Conservation (phyloP, 2,329 filamentous ascomycete genomes). For the Xylariomycetidae sp. region DNA sequence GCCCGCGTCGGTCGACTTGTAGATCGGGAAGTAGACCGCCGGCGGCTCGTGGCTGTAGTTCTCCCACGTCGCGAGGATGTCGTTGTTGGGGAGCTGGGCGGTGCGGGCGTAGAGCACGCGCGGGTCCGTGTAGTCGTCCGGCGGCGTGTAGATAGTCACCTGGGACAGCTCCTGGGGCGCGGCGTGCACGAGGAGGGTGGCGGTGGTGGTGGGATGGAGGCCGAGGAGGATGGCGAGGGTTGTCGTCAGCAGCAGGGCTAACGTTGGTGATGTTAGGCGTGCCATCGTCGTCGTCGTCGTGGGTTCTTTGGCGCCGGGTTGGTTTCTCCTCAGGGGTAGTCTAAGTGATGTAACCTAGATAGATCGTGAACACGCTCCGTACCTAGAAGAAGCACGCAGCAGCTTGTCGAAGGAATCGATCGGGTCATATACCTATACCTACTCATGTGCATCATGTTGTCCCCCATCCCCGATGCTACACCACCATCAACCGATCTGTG, state of each 20-base stretch:
- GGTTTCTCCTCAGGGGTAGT: too few relatives aligned
- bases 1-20: constrained; percentile 48
- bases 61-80: constrained; percentile 50
- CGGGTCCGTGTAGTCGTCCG: constrained; percentile 38
- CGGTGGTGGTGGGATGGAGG: neutral
- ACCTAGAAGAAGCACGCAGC: too few relatives aligned
- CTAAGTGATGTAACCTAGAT: too few relatives aligned
- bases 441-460: neutral
- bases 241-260: too few relatives aligned
- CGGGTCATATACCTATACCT: neutral
- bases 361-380: too few relatives aligned
- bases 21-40: constrained; percentile 50
- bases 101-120: constrained; percentile 40
- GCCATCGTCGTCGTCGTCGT: too few relatives aligned
- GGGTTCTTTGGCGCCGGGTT: too few relatives aligned
- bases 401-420: too few relatives aligned
- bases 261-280: too few relatives aligned
- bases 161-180: constrained; percentile 8
- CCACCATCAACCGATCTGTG: neutral
- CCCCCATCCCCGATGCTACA: neutral
- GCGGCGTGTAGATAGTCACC: constrained; percentile 34
- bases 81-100: constrained; percentile 39
- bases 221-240: neutral
- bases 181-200: neutral
- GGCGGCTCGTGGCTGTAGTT: constrained; percentile 55